These are phyloP conservation scores for Fusarium decemcellulare DNA, from an alignment of 2,329 filamentous ascomycete genomes.

Conservation along the genomic window DNA sequence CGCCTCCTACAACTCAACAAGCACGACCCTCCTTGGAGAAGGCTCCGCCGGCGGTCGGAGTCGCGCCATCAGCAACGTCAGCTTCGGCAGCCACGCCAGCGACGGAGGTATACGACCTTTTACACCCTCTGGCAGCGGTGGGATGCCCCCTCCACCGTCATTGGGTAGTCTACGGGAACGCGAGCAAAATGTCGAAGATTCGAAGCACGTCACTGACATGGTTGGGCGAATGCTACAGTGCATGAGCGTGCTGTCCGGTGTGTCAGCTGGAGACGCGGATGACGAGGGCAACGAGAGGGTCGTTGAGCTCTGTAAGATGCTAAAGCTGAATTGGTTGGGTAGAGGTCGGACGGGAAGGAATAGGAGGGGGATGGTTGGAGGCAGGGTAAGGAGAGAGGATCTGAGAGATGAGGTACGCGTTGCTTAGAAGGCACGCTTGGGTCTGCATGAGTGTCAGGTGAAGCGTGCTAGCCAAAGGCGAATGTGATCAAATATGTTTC, in stretches of 20 bases:
- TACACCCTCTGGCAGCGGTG: conserved; percentile 57
- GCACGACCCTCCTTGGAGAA: conserved; percentile 83
- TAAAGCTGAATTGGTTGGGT: conserved; percentile 98
- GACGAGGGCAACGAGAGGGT: conserved; percentile 85
- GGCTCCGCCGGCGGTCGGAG: conserved; percentile 73
- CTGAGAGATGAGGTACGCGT: conserved; percentile 59
- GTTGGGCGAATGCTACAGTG: conserved; percentile 97
- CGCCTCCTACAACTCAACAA: conserved; percentile 85
- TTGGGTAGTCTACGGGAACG: conserved; percentile 66
- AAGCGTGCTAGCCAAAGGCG: background rate
- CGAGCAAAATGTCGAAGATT: conserved; percentile 75
- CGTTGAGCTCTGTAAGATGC: conserved; percentile 84
- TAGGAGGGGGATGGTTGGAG: conserved; percentile 88
- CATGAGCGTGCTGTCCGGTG: conserved; percentile 86
- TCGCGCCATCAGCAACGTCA: conserved; percentile 90
- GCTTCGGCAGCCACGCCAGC: conserved; percentile 69
- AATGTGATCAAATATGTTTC: conserved; percentile 4
- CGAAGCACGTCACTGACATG: conserved; percentile 90
- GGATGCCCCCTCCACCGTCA: conserved; percentile 41
- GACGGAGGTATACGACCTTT: conserved; percentile 65
- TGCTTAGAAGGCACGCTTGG: conserved; percentile 27
- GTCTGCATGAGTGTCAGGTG: background rate
- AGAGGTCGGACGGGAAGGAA: conserved; percentile 91
- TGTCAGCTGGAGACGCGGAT: conserved; percentile 63
- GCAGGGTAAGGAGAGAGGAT: conserved; percentile 65